These are phyloP conservation scores for Chrysochromulina tobinii DNA, from an alignment of 78 protist genomes.

Conservation along the genomic window DNA sequence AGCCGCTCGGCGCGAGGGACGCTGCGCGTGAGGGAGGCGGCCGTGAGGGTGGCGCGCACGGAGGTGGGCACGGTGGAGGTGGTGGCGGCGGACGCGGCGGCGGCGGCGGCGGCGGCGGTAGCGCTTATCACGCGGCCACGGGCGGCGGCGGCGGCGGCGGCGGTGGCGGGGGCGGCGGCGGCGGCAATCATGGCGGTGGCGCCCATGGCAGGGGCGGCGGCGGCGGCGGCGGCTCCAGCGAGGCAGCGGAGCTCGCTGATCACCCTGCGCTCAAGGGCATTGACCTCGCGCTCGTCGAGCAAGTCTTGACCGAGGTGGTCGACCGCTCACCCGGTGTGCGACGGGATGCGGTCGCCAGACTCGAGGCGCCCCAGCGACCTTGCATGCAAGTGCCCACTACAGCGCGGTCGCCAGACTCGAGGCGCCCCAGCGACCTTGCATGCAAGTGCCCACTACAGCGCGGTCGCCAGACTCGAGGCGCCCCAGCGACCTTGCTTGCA, in stretches of 20 bases:
- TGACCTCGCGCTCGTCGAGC: constrained; percentile 28
- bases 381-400: no score
- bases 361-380: neutral
- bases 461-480: no score
- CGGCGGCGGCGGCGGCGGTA: neutral
- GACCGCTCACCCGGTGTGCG: neutral
- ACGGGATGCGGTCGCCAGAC: neutral
- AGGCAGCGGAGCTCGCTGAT: neutral
- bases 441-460: no score
- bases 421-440: no score
- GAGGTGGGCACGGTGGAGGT: neutral
- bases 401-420: no score
- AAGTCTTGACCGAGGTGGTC: neutral
- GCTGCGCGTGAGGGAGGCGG: no score
- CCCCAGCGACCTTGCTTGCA: no score
- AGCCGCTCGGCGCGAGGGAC: no score
- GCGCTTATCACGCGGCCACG: no score
- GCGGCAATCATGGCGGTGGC: no score
- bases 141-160: neutral
- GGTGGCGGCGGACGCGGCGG: neutral
- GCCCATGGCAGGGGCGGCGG: neutral
- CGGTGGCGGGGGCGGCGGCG: neutral
- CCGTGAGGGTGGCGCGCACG: neutral
- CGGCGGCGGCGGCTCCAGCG: neutral
- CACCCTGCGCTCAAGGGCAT: constrained; percentile 16